A percentile compares a stretch with the other conserved stretches of the same genome.
Evolutionary conservation across 345 rosid species (phyloP).

Genomic region (Crucihimalaya himalaica): DNA sequence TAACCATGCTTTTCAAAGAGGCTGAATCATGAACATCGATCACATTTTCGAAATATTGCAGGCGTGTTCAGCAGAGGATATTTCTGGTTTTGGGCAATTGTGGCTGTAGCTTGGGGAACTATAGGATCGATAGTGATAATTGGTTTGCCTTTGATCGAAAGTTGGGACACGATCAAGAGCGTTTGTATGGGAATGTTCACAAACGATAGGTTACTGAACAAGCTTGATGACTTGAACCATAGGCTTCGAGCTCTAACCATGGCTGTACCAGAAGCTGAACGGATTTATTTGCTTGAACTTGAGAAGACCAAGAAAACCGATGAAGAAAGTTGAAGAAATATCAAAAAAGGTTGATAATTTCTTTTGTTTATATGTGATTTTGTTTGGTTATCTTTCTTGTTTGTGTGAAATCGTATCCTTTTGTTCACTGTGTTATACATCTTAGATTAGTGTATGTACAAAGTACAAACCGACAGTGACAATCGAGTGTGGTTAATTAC

Average conservation of each 20-base stretch:
- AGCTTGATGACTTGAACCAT: slow-evolving; percentile 58
- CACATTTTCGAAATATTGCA: not conserved
- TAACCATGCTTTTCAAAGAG: not conserved
- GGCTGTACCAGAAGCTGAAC: slow-evolving; percentile 76
- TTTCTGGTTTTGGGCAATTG: slow-evolving; percentile 85
- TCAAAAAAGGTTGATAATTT: not conserved
- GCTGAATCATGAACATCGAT: not conserved
- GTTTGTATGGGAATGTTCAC: slow-evolving; percentile 78
- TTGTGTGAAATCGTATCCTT: slow-evolving; percentile 1
- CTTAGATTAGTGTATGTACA: not conserved
- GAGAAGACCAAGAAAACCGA: slow-evolving; percentile 50
- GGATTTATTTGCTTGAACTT: slow-evolving; percentile 54
- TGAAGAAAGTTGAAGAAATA: slow-evolving; percentile 26
- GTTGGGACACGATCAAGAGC: slow-evolving; percentile 69
- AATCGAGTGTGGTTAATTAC: not conserved
- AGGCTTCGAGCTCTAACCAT: slow-evolving; percentile 54
- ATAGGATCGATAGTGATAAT: slow-evolving; percentile 69
- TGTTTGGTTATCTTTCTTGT: slow-evolving; percentile 13
- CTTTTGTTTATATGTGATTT: slow-evolving; percentile 3
- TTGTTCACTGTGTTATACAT: not conserved
- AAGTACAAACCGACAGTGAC: not conserved
- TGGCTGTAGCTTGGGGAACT: slow-evolving; percentile 89
- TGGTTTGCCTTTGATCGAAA: slow-evolving; percentile 68
- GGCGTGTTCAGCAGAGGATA: slow-evolving; percentile 65
- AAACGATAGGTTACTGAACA: slow-evolving; percentile 64